Evolutionary conservation across 2,329 filamentous ascomycete species (phyloP).

Genomic region (Drechslerella dactyloides): DNA sequence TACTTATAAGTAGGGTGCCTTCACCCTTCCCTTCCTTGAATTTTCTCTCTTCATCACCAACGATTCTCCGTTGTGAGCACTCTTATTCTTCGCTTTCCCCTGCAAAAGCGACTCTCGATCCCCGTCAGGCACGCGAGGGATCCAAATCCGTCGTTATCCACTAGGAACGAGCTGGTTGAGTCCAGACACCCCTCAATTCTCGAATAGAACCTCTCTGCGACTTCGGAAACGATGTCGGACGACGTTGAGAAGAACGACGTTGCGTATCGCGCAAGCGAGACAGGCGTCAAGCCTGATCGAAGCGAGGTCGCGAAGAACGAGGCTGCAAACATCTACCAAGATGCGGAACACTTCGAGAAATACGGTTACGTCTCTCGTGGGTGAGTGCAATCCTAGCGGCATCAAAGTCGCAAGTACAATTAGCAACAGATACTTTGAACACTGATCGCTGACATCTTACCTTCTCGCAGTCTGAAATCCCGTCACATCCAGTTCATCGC

Average conservation of each 20-base stretch:
- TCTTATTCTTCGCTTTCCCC: slow-evolving; percentile 20
- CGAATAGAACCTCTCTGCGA: slow-evolving; percentile 7
- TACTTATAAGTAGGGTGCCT: slow-evolving; percentile 37
- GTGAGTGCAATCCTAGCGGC: slow-evolving; percentile 11
- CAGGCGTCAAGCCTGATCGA: slow-evolving; percentile 38
- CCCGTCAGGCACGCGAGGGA: slow-evolving; percentile 2
- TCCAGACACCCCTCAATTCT: slow-evolving; percentile 19
- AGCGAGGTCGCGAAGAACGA: slow-evolving; percentile 39
- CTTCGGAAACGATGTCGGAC: slow-evolving; percentile 37
- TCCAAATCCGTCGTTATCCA: neutral
- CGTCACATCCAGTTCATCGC: slow-evolving; percentile 55
- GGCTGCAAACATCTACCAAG: slow-evolving; percentile 37
- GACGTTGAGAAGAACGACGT: slow-evolving; percentile 43
- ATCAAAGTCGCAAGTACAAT: neutral
- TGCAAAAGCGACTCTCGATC: slow-evolving; percentile 19
- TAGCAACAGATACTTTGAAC: neutral
- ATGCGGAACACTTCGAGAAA: slow-evolving; percentile 51
- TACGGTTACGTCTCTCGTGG: slow-evolving; percentile 54
- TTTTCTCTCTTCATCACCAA: slow-evolving; percentile 25
- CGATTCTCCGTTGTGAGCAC: slow-evolving; percentile 5
- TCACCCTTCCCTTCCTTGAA: slow-evolving; percentile 21
- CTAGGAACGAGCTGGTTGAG: slow-evolving; percentile 14
- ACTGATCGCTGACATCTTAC: neutral
- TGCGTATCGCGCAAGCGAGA: slow-evolving; percentile 35
- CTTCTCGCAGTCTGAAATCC: slow-evolving; percentile 49